These are phyloP conservation scores for Atkinsonella texensis DNA, from an alignment of 2,329 filamentous ascomycete species.

Conservation along the genomic window DNA sequence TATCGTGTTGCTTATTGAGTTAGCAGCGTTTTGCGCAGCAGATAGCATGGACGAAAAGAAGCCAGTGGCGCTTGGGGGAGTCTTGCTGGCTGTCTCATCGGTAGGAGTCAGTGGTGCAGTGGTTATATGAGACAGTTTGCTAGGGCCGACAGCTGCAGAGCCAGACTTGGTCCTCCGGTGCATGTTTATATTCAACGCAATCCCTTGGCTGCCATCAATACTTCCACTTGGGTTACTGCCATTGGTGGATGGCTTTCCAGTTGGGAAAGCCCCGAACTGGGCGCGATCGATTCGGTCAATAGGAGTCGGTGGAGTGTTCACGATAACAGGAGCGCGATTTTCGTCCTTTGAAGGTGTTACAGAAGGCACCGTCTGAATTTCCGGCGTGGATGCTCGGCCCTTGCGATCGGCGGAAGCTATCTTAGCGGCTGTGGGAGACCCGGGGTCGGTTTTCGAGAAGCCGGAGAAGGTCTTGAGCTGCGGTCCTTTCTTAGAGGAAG, in stretches of 20 bases:
- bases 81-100: slow-evolving; percentile 49
- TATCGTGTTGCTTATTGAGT: slow-evolving; percentile 60
- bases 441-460: slow-evolving; percentile 11
- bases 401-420: slow-evolving; percentile 17
- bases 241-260: slow-evolving; percentile 18
- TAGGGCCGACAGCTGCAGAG: slow-evolving; percentile 51
- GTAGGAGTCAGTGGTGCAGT: slow-evolving; percentile 65
- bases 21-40: slow-evolving; percentile 85
- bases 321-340: slow-evolving; percentile 39
- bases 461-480: neutral
- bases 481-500: neutral
- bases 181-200: slow-evolving; percentile 60
- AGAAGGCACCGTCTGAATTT: slow-evolving; percentile 24
- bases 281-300: slow-evolving; percentile 27
- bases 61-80: slow-evolving; percentile 48
- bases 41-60: slow-evolving; percentile 95
- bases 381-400: slow-evolving; percentile 15
- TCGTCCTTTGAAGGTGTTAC: slow-evolving; percentile 36
- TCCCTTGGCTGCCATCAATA: slow-evolving; percentile 43
- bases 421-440: slow-evolving; percentile 19
- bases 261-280: slow-evolving; percentile 14
- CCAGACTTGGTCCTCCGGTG: slow-evolving; percentile 46
- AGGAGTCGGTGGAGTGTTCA: slow-evolving; percentile 56
- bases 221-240: slow-evolving; percentile 15
- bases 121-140: slow-evolving; percentile 73